phyloP scores from a whole-genome alignment of 495 filamentous ascomycete genomes.

The Mytilinidion resinicola region DNA sequence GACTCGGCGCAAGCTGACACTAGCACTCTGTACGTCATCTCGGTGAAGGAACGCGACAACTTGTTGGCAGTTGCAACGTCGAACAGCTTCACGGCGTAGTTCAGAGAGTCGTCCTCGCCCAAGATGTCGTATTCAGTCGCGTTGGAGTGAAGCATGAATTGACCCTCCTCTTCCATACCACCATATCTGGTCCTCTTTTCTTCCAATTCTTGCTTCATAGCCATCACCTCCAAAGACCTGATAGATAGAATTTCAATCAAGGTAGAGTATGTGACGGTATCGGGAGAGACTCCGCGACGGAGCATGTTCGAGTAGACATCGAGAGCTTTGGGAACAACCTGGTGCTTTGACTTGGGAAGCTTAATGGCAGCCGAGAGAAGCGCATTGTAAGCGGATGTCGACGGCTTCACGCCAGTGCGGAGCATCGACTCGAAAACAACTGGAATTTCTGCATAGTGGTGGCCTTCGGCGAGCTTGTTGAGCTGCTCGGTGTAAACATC shows the following conservation, averaged over 20 bases:
- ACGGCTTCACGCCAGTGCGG: constrained; percentile 67
- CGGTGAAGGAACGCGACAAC: constrained; percentile 50
- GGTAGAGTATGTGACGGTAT: constrained; percentile 78
- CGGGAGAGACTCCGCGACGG: constrained; percentile 70
- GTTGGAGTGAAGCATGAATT: constrained; percentile 84
- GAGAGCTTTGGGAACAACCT: constrained; percentile 80
- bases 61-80: constrained; percentile 56
- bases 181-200: constrained; percentile 72
- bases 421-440: constrained; percentile 84
- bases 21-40: constrained; percentile 72
- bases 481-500: constrained; percentile 69
- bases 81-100: constrained; percentile 78
- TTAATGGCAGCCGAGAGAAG: constrained; percentile 75
- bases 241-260: constrained; percentile 74
- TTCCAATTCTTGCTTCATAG: constrained; percentile 63
- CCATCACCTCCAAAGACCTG: constrained; percentile 65
- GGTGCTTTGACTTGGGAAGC: constrained; percentile 62
- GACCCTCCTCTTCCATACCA: constrained; percentile 76
- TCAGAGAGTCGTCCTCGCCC: constrained; percentile 76
- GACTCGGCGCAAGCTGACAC: constrained; percentile 79
- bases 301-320: constrained; percentile 97
- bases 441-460: constrained; percentile 77
- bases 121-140: constrained; percentile 77
- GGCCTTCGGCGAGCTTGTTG: constrained; percentile 57
- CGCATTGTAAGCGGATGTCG: constrained; percentile 80